Base-by-base conservation (phyloP, 2,329 filamentous ascomycete species). In the Pseudogymnoascus sp. region DNA sequence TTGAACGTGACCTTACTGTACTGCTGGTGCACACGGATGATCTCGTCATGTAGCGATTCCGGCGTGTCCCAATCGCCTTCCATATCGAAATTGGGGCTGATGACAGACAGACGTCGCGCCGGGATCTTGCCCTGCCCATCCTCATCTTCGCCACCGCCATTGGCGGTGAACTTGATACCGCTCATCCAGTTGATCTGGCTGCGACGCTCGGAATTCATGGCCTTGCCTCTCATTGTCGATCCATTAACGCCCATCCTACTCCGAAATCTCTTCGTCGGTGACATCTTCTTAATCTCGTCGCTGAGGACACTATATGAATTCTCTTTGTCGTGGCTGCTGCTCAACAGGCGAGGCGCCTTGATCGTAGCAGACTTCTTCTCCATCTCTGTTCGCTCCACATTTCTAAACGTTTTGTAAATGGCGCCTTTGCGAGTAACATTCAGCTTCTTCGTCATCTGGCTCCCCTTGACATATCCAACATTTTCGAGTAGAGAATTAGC, bases 381-480 rank as follows among this genome's bases (percentile, higher is more conserved):
- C 23, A 80, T 79, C 40, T 79, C 73, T 59, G 77, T 78, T 63
- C 84, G 83, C 62, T 89, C 87, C 18, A 89, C 80, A 42, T 91
- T 86, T 53, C 90, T 86, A 70, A 93, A 97, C 0, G 90, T 93
- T 73, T 89, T 90, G 77, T 97, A 97, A 2, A 82, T 78, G 5
- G 92, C 91, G 10, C 92, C 92, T 73, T 87, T 87, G n/a, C 92
- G 85, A 11, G 92, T 96, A 44, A 92, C 77, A 61, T 84, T 87
- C 8, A 92, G 77, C 31, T 83, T 86, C 40, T 84, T 84, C 5
- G 81, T 81, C 18, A 87, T 83, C 3, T 81, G 80, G 61, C 80
- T 81, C 4, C 90, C 91, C 71, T 87, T 91, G 53, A 84, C 79
- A 72, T 90, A 89, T 2, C 90, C 91, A 14, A 95, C 87, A 1